A percentile compares a stretch with the other conserved stretches of the same genome.
Evolutionary conservation across 2,329 filamentous ascomycete genomes (phyloP).

Genomic region (Ascochyta rabiei): DNA sequence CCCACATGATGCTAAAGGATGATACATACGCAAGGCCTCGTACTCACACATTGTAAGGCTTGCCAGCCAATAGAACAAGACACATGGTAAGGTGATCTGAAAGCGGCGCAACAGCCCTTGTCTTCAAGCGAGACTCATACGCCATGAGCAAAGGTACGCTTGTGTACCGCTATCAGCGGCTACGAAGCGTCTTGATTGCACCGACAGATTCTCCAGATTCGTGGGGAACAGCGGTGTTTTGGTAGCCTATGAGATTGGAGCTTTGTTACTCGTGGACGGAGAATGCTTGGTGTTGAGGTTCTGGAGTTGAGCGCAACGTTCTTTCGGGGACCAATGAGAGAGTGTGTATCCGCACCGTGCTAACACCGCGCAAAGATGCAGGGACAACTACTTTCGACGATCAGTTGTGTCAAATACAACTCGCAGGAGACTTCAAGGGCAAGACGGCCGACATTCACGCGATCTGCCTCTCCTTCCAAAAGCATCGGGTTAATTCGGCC

Average conservation of each 20-base stretch:
- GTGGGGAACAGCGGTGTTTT: slow-evolving; percentile 11
- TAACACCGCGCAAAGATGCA: slow-evolving; percentile 33
- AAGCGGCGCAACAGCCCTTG: slow-evolving; percentile 23
- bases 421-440: slow-evolving; percentile 7
- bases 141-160: slow-evolving; percentile 9
- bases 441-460: slow-evolving; percentile 14
- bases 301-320: slow-evolving; percentile 29
- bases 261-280: slow-evolving; percentile 39
- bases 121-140: slow-evolving; percentile 16
- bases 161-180: slow-evolving; percentile 36
- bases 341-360: slow-evolving; percentile 31
- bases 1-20: slow-evolving; percentile 43
- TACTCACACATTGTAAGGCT: slow-evolving; percentile 13
- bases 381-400: slow-evolving; percentile 25
- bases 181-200: slow-evolving; percentile 39
- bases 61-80: slow-evolving; percentile 41
- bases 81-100: slow-evolving; percentile 41
- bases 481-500: slow-evolving; percentile 10
- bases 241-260: slow-evolving; percentile 39
- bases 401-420: slow-evolving; percentile 16
- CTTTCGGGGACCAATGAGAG: slow-evolving; percentile 36
- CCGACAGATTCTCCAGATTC: slow-evolving; percentile 37
- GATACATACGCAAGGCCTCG: slow-evolving; percentile 24
- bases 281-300: slow-evolving; percentile 45
- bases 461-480: slow-evolving; percentile 5